Conservation (phyloP, 176 grass and related monocot species). For the Phoenix roebelenii region DNA sequence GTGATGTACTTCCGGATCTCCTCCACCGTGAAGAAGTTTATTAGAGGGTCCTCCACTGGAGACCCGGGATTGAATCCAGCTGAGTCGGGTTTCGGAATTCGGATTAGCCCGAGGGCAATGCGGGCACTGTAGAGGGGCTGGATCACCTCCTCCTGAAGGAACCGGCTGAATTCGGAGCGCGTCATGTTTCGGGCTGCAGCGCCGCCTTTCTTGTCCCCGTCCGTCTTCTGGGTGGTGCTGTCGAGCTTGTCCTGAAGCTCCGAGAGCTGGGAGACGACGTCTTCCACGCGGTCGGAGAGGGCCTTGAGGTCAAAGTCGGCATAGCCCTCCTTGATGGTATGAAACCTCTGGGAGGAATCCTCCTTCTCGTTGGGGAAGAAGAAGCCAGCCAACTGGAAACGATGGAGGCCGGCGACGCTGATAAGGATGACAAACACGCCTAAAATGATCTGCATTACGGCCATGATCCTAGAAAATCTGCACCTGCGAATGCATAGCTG, state of each 20-base stretch:
- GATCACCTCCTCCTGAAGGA: slow-evolving; percentile 86
- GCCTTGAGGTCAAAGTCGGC: slow-evolving; percentile 23
- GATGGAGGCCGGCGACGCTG: slow-evolving; percentile 77
- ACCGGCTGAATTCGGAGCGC: slow-evolving; percentile 46
- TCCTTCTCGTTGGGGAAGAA: slow-evolving; percentile 23
- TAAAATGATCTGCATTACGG: slow-evolving; percentile 53
- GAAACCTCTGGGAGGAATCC: slow-evolving; percentile 26
- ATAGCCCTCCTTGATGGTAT: slow-evolving; percentile 4
- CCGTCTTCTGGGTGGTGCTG: slow-evolving; percentile 44
- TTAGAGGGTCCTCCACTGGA: slow-evolving; percentile 30
- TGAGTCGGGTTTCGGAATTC: slow-evolving; percentile 32
- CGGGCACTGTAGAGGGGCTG: slow-evolving; percentile 68
- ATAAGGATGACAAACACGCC: slow-evolving; percentile 60
- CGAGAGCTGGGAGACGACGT: slow-evolving; percentile 60
- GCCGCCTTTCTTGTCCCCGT: slow-evolving; percentile 26
- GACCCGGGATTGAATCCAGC: background rate
- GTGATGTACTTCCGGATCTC: slow-evolving; percentile 64
- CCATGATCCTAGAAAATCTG: slow-evolving; percentile 46
- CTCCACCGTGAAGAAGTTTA: slow-evolving; percentile 58
- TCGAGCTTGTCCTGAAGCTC: slow-evolving; percentile 84
- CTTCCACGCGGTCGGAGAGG: slow-evolving; percentile 65
- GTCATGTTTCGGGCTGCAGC: slow-evolving; percentile 43
- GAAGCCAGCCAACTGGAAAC: slow-evolving; percentile 36
- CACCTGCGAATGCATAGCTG: slow-evolving; percentile 27
- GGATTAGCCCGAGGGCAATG: slow-evolving; percentile 59